A percentile compares a stretch with the other conserved stretches of the same genome.
phyloP scores from a whole-genome alignment of 345 rosid genomes.

The Gossypium anomalum region DNA sequence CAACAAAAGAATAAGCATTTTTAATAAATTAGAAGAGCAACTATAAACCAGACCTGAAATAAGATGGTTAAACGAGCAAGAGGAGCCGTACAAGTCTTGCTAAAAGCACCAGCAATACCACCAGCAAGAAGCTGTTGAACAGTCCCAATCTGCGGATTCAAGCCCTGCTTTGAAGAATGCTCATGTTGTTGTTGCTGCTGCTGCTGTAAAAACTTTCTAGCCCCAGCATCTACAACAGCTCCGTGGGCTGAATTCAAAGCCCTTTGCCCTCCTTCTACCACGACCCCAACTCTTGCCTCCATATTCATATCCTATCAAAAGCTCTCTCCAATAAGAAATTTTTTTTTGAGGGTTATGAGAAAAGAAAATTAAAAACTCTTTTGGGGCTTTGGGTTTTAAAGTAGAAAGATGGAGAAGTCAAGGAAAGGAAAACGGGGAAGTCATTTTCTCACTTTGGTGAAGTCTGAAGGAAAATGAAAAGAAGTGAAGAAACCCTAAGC shows the following conservation, averaged over 20 bases:
- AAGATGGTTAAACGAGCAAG: conserved; percentile 92
- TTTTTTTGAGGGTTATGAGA: too few relatives aligned
- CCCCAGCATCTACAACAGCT: conserved; percentile 51
- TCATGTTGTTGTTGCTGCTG: conserved; percentile 21
- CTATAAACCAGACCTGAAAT: conserved; percentile 56
- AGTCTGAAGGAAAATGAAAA: background rate
- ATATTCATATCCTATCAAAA: conserved; percentile 29
- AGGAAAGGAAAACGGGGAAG: background rate
- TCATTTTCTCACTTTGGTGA: background rate
- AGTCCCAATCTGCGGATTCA: conserved; percentile 43
- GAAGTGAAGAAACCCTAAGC: background rate
- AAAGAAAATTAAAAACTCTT: background rate
- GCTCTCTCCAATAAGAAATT: background rate
- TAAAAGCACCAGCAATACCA: conserved; percentile 90
- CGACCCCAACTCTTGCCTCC: conserved; percentile 81
- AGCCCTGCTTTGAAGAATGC: conserved; percentile 25
- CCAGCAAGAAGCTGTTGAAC: conserved; percentile 70
- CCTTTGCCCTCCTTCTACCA: conserved; percentile 66
- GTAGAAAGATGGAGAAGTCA: background rate
- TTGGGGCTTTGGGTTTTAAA: background rate
- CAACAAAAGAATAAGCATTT: background rate
- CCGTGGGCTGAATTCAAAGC: conserved; percentile 59
- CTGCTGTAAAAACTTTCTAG: conserved; percentile 51
- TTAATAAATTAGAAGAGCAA: background rate
- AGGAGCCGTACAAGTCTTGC: conserved; percentile 99